Percentiles rank a stretch among this genome's conserved stretches.
These are phyloP conservation scores for Wickerhamiella domercqiae DNA, from an alignment of 805 yeast genomes.

Conservation along the genomic window DNA sequence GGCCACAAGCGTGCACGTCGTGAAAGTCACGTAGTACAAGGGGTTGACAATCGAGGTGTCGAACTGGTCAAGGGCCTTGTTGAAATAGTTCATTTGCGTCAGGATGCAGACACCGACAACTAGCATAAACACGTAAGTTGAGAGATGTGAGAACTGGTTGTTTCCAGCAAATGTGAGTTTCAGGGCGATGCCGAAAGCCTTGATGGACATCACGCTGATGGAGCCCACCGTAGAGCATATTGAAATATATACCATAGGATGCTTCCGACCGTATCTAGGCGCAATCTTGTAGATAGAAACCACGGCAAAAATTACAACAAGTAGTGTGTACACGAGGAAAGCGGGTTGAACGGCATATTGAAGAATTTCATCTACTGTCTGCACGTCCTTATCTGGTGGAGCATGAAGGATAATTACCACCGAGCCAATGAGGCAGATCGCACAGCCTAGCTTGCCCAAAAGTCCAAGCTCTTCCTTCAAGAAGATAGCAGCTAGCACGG, in stretches of 20 bases:
- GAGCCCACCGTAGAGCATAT: slow-evolving; percentile 86
- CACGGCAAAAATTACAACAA: slow-evolving; percentile 51
- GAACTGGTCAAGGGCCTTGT: slow-evolving; percentile 84
- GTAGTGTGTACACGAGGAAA: slow-evolving; percentile 48
- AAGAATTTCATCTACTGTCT: slow-evolving; percentile 77
- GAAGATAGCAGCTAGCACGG: slow-evolving; percentile 73
- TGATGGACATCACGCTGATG: slow-evolving; percentile 78
- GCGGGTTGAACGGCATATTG: slow-evolving; percentile 61
- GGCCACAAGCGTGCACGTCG: slow-evolving; percentile 74
- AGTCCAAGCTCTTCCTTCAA: slow-evolving; percentile 76
- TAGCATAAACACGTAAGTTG: slow-evolving; percentile 65
- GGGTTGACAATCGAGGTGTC: slow-evolving; percentile 90
- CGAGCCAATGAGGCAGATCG: slow-evolving; percentile 75
- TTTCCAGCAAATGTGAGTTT: slow-evolving; percentile 72
- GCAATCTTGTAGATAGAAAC: slow-evolving; percentile 75
- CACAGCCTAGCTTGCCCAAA: slow-evolving; percentile 84
- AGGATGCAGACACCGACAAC: slow-evolving; percentile 70
- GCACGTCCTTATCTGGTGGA: slow-evolving; percentile 82
- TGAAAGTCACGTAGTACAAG: slow-evolving; percentile 76
- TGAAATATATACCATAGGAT: slow-evolving; percentile 79
- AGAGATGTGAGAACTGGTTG: slow-evolving; percentile 72
- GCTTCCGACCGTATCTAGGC: slow-evolving; percentile 61
- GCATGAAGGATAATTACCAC: slow-evolving; percentile 82
- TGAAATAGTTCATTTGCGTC: slow-evolving; percentile 88
- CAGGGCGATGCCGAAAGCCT: slow-evolving; percentile 84